Conservation (phyloP, 345 rosid species). For the Barbarea vulgaris region DNA sequence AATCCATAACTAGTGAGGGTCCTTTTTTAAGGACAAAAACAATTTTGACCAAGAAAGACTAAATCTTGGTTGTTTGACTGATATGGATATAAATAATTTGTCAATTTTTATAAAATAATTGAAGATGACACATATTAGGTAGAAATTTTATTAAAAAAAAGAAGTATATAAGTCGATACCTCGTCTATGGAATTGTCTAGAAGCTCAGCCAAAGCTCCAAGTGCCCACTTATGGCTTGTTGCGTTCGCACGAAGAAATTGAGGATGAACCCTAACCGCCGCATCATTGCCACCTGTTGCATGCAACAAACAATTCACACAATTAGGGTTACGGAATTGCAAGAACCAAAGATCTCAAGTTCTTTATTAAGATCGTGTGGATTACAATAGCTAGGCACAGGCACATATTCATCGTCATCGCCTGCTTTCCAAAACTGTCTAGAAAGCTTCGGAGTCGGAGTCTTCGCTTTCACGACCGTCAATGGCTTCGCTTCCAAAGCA, state of each 20-base stretch:
- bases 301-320: constrained; percentile 13
- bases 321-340: neutral
- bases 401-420: constrained; percentile 50
- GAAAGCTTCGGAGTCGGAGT: constrained; percentile 33
- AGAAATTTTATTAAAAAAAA: neutral
- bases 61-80: neutral
- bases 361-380: neutral
- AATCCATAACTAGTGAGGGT: neutral
- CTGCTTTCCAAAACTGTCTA: constrained; percentile 71
- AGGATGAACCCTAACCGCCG: constrained; percentile 79
- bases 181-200: constrained; percentile 84
- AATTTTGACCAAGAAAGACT: constrained; percentile 12
- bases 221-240: constrained; percentile 94
- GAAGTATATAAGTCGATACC: constrained; percentile 40
- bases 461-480: neutral
- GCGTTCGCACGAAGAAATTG: constrained; percentile 91
- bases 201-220: constrained; percentile 94
- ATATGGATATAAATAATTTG: neutral
- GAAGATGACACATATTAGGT: neutral
- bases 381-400: constrained; percentile 30
- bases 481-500: constrained; percentile 1
- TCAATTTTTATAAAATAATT: neutral
- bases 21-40: neutral
- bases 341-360: neutral
- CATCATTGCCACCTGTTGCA: constrained; percentile 60